A percentile compares a stretch with the other conserved stretches of the same genome.
Evolutionary conservation across 140 eudicot genomes (phyloP).

Genomic region (Senecio squalidus): DNA sequence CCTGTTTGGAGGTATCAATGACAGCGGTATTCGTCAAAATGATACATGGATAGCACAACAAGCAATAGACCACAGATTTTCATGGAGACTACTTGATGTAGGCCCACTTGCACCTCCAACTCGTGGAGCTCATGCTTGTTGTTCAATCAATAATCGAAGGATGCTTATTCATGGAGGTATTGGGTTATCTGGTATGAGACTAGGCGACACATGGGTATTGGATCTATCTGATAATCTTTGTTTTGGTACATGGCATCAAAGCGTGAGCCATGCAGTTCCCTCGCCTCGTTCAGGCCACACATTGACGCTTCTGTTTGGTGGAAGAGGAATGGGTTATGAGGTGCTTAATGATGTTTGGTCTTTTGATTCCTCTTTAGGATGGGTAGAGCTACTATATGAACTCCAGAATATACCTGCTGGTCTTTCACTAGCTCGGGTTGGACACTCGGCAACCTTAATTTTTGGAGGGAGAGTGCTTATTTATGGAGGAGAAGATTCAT

Average conservation of each 20-base stretch:
- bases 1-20: conserved; percentile 95
- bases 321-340: conserved; percentile 84
- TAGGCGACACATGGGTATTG: conserved; percentile 88
- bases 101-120: conserved; percentile 70
- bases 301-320: conserved; percentile 76
- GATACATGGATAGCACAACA: conserved; percentile 86
- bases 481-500: conserved; percentile 89
- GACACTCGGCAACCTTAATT: conserved; percentile 83
- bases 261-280: conserved; percentile 49
- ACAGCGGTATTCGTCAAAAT: conserved; percentile 79
- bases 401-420: conserved; percentile 48
- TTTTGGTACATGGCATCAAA: conserved; percentile 73
- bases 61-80: conserved; percentile 17
- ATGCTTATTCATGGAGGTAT: conserved; percentile 94
- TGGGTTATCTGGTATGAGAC: conserved; percentile 63
- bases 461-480: conserved; percentile 72
- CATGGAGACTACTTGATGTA: conserved; percentile 76
- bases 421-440: conserved; percentile 75
- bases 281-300: conserved; percentile 93
- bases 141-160: conserved; percentile 45
- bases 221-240: conserved; percentile 58
- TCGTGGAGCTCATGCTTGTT: conserved; percentile 95
- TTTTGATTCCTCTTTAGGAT: conserved; percentile 49
- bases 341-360: conserved; percentile 86
- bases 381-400: conserved; percentile 56